Evolutionary conservation across 1,139 yeast genomes (phyloP).

Genomic region (Geotrichum citri-aurantii): DNA sequence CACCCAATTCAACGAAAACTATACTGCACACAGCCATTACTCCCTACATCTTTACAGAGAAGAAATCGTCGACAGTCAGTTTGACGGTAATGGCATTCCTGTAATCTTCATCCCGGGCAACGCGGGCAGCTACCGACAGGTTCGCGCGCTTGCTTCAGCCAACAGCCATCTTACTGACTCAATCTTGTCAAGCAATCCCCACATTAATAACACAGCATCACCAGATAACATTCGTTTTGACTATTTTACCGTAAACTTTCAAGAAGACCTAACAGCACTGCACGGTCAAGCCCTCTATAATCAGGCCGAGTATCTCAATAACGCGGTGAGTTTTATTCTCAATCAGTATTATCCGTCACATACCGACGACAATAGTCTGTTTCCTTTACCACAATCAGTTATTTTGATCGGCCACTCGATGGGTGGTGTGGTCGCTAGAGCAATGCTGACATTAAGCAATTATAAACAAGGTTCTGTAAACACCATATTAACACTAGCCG

Average conservation of each 20-base stretch:
- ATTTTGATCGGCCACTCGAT: slow-evolving; percentile 72
- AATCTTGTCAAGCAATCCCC: slow-evolving; percentile 11
- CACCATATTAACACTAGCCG: slow-evolving; percentile 67
- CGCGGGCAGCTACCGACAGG: slow-evolving; percentile 80
- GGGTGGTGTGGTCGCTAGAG: slow-evolving; percentile 84
- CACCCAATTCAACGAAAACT: slow-evolving; percentile 55
- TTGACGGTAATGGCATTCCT: slow-evolving; percentile 61
- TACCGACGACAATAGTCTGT: background rate
- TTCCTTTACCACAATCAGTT: slow-evolving; percentile 50
- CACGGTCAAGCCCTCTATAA: slow-evolving; percentile 91
- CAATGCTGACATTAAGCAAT: slow-evolving; percentile 67
- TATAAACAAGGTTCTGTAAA: slow-evolving; percentile 60
- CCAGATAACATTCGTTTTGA: slow-evolving; percentile 42
- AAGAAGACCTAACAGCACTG: slow-evolving; percentile 93
- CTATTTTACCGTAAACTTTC: slow-evolving; percentile 86
- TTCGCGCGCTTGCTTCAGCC: slow-evolving; percentile 72
- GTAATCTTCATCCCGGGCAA: slow-evolving; percentile 82
- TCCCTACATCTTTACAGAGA: slow-evolving; percentile 61
- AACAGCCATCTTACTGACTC: slow-evolving; percentile 42
- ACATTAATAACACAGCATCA: slow-evolving; percentile 7
- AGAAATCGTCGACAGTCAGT: slow-evolving; percentile 36
- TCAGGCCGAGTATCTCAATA: slow-evolving; percentile 90
- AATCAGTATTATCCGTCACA: slow-evolving; percentile 45
- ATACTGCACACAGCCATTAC: slow-evolving; percentile 69
- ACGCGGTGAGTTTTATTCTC: slow-evolving; percentile 72